Conservation (phyloP, 169 alveolate species). For the Cryptosporidium tyzzeri region DNA sequence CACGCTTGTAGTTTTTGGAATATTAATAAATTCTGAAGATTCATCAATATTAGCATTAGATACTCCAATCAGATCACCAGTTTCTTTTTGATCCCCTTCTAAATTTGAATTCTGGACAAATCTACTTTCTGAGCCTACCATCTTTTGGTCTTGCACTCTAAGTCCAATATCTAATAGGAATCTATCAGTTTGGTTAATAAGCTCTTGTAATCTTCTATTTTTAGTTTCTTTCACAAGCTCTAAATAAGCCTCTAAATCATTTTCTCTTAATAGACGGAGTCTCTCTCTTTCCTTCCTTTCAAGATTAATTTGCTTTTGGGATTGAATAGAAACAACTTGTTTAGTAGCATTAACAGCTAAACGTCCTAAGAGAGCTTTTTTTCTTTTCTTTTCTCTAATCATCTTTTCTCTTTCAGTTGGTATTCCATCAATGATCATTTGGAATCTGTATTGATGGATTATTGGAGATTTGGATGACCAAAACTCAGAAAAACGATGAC, state of each 20-base stretch:
- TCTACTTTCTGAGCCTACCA: not conserved
- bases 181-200: constrained; percentile 90
- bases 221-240: constrained; percentile 87
- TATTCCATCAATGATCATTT: constrained; percentile 31
- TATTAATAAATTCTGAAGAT: constrained; percentile 10
- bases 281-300: constrained; percentile 74
- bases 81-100: not conserved
- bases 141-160: constrained; percentile 88
- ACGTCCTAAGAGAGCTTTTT: constrained; percentile 2
- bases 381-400: constrained; percentile 16
- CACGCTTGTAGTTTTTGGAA: constrained; percentile 44
- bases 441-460: constrained; percentile 54
- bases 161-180: constrained; percentile 90
- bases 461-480: constrained; percentile 49
- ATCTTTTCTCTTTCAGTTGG: constrained; percentile 46
- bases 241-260: constrained; percentile 87
- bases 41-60: not conserved
- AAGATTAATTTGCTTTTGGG: constrained; percentile 29
- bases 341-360: constrained; percentile 55
- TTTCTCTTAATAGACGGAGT: constrained; percentile 82
- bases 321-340: constrained; percentile 53
- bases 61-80: constrained; percentile 40
- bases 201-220: constrained; percentile 88
- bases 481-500: constrained; percentile 2
- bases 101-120: not conserved